phyloP scores from a whole-genome alignment of 768 basidiomycete genomes.

The Dentipellis fragilis region DNA sequence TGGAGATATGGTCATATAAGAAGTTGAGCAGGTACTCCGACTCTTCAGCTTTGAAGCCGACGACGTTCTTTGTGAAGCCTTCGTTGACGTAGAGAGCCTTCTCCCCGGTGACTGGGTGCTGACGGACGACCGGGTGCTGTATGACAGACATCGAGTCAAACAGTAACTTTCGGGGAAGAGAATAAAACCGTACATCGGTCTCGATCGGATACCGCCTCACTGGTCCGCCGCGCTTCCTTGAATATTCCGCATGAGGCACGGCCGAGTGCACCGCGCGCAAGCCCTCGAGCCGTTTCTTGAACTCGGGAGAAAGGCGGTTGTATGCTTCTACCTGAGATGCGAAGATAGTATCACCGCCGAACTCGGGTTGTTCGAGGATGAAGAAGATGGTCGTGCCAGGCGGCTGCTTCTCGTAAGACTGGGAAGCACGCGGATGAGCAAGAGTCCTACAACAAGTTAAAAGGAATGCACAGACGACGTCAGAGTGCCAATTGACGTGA shows the following conservation, averaged over 20 bases:
- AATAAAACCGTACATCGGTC: not conserved
- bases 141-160: not conserved
- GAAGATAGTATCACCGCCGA: constrained; percentile 27
- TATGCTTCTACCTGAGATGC: constrained; percentile 42
- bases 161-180: not conserved
- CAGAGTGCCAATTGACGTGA: constrained; percentile 56
- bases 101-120: constrained; percentile 80
- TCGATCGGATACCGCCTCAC: constrained; percentile 10
- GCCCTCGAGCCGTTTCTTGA: constrained; percentile 47
- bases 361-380: constrained; percentile 56
- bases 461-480: constrained; percentile 31
- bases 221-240: not conserved
- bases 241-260: constrained; percentile 6
- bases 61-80: constrained; percentile 73
- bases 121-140: constrained; percentile 72
- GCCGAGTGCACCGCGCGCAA: constrained; percentile 38
- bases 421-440: not conserved
- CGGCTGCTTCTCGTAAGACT: constrained; percentile 72
- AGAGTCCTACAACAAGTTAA: not conserved
- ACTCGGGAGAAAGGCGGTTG: constrained; percentile 45
- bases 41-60: constrained; percentile 75
- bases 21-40: constrained; percentile 64
- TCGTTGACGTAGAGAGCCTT: constrained; percentile 72
- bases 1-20: constrained; percentile 59
- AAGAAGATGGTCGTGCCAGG: constrained; percentile 72